Base-by-base conservation (phyloP, 108 stramenopile species). In the Cyclotella choctawhatcheeana region DNA sequence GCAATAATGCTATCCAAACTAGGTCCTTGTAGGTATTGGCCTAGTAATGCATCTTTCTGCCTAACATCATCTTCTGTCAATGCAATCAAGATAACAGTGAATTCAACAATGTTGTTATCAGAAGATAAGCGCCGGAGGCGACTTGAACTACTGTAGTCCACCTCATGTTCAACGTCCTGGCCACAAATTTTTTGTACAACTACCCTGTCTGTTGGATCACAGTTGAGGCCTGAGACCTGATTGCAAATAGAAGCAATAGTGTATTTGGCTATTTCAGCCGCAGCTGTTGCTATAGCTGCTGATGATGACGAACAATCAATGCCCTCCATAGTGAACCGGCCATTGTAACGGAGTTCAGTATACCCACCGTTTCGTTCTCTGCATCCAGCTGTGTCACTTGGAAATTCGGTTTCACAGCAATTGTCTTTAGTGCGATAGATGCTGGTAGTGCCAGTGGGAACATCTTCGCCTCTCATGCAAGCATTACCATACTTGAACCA, bases 151-250 rank as follows among this genome's bases (percentile, higher is more conserved):
- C 24, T 3, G 18, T 48, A 25, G 3, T 67, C 51, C 16, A 32
- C 33, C 48, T 52, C 65, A 5, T 27, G 31, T 27, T 67, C 18
- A 53, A 67, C 21, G 17, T 37, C 20, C 16, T 67, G 47, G 5
- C 65, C 65, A 67, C 65, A 67, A 34, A 67, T 35, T 21, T 67
- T 67, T 0, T 48, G 22, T 10, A 67, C 51, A 18, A 44, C 20
- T 0, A 67, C 48, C 16, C 37, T 67, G 34, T 67, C 65, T n/a
- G 21, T 22, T 21, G 18, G 29, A 2, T 22, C 18, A 53, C 65
- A 67, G 34, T 21, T 34, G 7, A 67, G 17, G 10, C 65, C 65
- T 1, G 63, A 45, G 3, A 64, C 45, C 13, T 31, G 29, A 2
- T 17, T 35, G 20, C 65, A 67, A 21, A 67, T 10, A 24, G 10